Percentiles rank a stretch among this genome's conserved stretches.
Conservation (phyloP, 768 basidiomycete genomes). For the Thelephora ganbajun region DNA sequence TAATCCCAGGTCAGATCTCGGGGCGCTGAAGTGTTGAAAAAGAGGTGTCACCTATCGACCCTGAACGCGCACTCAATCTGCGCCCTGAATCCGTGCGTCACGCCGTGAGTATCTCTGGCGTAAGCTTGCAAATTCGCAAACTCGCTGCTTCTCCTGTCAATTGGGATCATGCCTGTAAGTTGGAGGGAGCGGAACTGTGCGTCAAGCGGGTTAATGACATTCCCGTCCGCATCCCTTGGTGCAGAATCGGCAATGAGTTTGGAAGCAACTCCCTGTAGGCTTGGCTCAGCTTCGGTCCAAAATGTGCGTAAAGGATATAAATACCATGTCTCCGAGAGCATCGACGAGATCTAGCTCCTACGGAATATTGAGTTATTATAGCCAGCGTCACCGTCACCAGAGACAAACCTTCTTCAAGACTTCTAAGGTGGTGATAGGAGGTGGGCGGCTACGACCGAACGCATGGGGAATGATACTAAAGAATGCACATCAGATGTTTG, state of each 20-base stretch:
- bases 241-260: constrained; percentile 33
- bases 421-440: constrained; percentile 23
- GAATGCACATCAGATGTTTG: background rate
- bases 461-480: constrained; percentile 45
- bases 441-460: constrained; percentile 38
- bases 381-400: background rate
- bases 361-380: background rate
- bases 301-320: background rate
- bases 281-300: background rate
- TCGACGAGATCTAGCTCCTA: constrained; percentile 52
- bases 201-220: constrained; percentile 41
- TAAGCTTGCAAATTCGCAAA: constrained; percentile 35
- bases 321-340: constrained; percentile 49
- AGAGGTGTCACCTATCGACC: constrained; percentile 33
- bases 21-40: background rate
- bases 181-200: constrained; percentile 37
- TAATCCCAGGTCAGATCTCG: constrained; percentile 3
- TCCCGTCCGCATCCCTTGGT: constrained; percentile 27
- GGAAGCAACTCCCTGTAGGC: constrained; percentile 36
- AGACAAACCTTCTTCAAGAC: constrained; percentile 27
- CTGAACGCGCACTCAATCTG: constrained; percentile 34
- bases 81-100: constrained; percentile 34
- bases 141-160: constrained; percentile 26
- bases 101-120: constrained; percentile 39
- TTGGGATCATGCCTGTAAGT: constrained; percentile 36